Conservation (phyloP, 768 basidiomycete genomes). For the Antrodiella citrinella region DNA sequence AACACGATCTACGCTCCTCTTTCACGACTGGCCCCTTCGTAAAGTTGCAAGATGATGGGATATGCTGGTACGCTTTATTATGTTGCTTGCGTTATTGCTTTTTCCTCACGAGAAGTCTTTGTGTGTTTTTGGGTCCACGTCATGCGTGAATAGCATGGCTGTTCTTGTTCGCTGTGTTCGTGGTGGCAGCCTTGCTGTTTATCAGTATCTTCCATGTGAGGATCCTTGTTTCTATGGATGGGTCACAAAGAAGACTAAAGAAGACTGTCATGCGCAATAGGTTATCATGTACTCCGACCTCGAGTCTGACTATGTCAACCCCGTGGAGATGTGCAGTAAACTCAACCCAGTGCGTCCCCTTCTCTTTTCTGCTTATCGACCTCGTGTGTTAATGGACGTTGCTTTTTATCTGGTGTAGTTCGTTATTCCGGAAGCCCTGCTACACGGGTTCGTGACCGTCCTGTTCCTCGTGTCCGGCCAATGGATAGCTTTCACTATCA, state of each 20-base stretch:
- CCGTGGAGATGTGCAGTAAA: slow-evolving; percentile 99
- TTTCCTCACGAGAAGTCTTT: too few species aligned
- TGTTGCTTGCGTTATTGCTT: too few species aligned
- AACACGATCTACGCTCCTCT: too few species aligned
- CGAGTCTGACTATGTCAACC: slow-evolving; percentile 99
- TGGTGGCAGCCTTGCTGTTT: slow-evolving; percentile 91
- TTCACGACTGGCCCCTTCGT: too few species aligned
- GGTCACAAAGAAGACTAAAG: too few species aligned
- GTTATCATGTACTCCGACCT: slow-evolving; percentile 99
- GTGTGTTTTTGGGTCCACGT: too few species aligned
- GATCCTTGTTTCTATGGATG: slow-evolving; percentile 15
- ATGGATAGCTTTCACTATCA: slow-evolving; percentile 89
- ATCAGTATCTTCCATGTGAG: slow-evolving; percentile 99
- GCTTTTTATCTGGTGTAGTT: too few species aligned
- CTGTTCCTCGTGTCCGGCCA: slow-evolving; percentile 91
- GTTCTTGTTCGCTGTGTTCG: slow-evolving; percentile 91
- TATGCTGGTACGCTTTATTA: not conserved
- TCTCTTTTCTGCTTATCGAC: not conserved
- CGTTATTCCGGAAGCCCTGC: slow-evolving; percentile 91
- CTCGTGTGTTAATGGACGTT: not conserved
- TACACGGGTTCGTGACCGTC: slow-evolving; percentile 84
- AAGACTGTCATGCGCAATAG: slow-evolving; percentile 39
- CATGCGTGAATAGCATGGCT: slow-evolving; percentile 33
- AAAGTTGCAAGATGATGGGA: not conserved
- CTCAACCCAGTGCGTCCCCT: slow-evolving; percentile 74